These are phyloP conservation scores for Bryoglossum gracile DNA, from an alignment of 495 filamentous ascomycete genomes.

Conservation along the genomic window DNA sequence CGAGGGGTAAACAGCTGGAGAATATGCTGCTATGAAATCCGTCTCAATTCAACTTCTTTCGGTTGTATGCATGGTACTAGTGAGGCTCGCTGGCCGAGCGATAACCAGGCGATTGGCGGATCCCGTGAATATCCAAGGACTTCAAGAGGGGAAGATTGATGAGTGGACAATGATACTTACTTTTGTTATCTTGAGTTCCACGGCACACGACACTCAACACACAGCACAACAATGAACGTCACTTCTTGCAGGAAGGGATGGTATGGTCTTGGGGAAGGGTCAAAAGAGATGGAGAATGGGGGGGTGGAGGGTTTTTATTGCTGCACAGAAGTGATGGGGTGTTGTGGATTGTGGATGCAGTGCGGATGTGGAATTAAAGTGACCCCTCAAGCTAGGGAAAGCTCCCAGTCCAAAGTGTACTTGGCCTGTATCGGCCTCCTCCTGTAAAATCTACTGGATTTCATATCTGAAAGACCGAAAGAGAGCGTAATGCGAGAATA, in stretches of 20 bases:
- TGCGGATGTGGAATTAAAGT: neutral
- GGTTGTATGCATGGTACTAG: conserved; percentile 14
- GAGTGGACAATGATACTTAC: neutral
- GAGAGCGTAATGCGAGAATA: too few relatives aligned
- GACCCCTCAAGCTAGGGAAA: neutral
- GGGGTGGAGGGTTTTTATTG: conserved; percentile 9
- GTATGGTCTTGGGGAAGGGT: neutral
- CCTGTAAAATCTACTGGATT: neutral
- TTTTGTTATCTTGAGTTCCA: neutral
- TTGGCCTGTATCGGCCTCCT: conserved; percentile 8
- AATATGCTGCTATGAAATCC: too few relatives aligned
- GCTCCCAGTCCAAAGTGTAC: neutral
- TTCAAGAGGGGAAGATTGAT: neutral
- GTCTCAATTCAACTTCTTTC: neutral
- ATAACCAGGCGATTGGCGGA: conserved; percentile 19
- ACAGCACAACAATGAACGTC: neutral
- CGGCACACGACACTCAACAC: neutral
- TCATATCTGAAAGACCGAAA: conserved; percentile 9
- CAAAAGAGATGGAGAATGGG: neutral
- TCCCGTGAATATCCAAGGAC: neutral
- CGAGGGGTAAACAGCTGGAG: too few relatives aligned
- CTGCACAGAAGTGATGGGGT: conserved; percentile 1
- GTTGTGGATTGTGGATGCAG: neutral
- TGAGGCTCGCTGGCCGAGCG: conserved; percentile 10
- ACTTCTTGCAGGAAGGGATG: neutral